A percentile compares a stretch with the other conserved stretches of the same genome.
Conservation (phyloP, 495 filamentous ascomycete genomes). For the Tuber calosporum region DNA sequence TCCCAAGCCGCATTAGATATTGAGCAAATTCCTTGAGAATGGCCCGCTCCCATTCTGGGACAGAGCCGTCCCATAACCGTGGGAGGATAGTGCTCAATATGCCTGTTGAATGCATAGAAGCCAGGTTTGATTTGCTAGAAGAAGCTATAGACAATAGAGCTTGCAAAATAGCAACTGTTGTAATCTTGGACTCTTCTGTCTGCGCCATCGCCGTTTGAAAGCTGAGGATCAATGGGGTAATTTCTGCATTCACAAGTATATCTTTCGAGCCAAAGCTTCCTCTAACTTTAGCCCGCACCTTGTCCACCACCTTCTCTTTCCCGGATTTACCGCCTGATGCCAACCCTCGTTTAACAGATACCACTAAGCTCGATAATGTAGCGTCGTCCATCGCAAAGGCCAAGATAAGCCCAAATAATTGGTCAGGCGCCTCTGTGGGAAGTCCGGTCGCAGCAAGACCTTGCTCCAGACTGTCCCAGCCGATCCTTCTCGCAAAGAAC, state of each 20-base stretch:
- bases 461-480: constrained; percentile 69
- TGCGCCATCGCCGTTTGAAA: constrained; percentile 59
- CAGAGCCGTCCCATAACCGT: constrained; percentile 53
- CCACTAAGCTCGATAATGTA: constrained; percentile 42
- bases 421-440: constrained; percentile 58
- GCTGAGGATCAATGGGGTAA: constrained; percentile 56
- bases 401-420: constrained; percentile 77
- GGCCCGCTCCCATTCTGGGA: constrained; percentile 50
- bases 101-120: constrained; percentile 68
- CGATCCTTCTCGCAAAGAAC: constrained; percentile 72
- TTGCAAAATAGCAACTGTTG: constrained; percentile 56
- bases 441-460: constrained; percentile 54
- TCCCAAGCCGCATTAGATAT: constrained; percentile 58
- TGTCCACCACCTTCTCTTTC: constrained; percentile 37
- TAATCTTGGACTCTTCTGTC: constrained; percentile 46
- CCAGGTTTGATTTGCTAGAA: constrained; percentile 65
- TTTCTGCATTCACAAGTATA: constrained; percentile 56
- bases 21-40: constrained; percentile 56
- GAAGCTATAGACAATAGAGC: constrained; percentile 50
- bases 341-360: constrained; percentile 39
- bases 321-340: constrained; percentile 10
- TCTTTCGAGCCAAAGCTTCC: constrained; percentile 52
- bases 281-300: constrained; percentile 45
- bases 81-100: constrained; percentile 65
- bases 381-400: constrained; percentile 72